phyloP scores from a whole-genome alignment of 2,329 filamentous ascomycete species.

The Didymellaceae sp. region DNA sequence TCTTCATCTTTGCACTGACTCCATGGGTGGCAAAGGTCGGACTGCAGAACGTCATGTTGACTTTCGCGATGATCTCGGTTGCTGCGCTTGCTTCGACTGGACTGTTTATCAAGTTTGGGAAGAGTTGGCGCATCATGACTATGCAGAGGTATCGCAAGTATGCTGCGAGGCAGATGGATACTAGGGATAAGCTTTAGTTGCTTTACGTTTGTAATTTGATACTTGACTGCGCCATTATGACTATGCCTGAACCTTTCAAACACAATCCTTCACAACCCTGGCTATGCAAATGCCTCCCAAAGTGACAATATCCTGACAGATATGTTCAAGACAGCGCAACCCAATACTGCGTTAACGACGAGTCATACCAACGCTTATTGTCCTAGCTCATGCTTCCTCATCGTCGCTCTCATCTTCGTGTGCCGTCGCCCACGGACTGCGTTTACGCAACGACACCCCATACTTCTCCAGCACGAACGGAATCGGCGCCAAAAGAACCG shows the following conservation, averaged over 20 bases:
- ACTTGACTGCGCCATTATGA: neutral
- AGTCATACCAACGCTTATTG: too few species aligned
- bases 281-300: too few species aligned
- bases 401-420: conserved; percentile 45
- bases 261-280: too few species aligned
- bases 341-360: too few species aligned
- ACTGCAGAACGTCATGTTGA: conserved; percentile 19
- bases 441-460: conserved; percentile 43
- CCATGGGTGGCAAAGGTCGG: conserved; percentile 46
- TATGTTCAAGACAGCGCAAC: too few species aligned
- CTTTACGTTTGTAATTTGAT: neutral
- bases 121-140: conserved; percentile 8
- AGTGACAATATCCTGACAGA: too few species aligned
- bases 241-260: too few species aligned
- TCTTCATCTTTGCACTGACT: conserved; percentile 56
- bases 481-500: conserved; percentile 40
- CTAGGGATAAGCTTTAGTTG: conserved; percentile 3
- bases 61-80: conserved; percentile 14
- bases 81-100: conserved; percentile 10
- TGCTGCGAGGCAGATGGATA: conserved; percentile 11
- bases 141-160: conserved; percentile 1
- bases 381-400: neutral
- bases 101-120: conserved; percentile 15
- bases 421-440: conserved; percentile 49
- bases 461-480: conserved; percentile 44